Conservation (phyloP, 2,329 filamentous ascomycete species). For the Byssothecium circinans region DNA sequence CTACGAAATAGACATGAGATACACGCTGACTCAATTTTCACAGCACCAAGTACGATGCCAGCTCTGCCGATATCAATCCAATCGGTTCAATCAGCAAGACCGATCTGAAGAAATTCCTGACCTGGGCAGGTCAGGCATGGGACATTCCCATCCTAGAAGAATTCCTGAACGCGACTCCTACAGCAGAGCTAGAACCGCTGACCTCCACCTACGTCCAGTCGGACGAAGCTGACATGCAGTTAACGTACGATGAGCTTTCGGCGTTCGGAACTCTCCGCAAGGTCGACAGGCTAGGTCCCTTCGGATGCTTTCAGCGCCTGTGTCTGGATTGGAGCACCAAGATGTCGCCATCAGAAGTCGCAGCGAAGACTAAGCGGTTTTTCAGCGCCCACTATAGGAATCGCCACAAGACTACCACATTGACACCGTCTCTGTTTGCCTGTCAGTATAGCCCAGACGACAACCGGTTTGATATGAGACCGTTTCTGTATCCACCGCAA, state of each 20-base stretch:
- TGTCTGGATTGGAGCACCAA: constrained; percentile 53
- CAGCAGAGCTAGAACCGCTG: constrained; percentile 62
- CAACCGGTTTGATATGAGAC: constrained; percentile 57
- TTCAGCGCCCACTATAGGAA: constrained; percentile 58
- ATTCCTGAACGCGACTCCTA: constrained; percentile 59
- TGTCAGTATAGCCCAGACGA: constrained; percentile 58
- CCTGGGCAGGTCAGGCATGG: constrained; percentile 58
- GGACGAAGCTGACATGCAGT: constrained; percentile 58
- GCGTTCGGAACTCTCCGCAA: constrained; percentile 43
- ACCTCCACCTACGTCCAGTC: constrained; percentile 62
- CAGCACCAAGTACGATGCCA: constrained; percentile 70
- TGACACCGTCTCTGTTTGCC: constrained; percentile 39
- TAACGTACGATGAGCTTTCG: constrained; percentile 50
- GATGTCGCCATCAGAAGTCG: constrained; percentile 47
- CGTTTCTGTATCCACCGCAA: too few relatives aligned
- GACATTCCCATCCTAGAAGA: constrained; percentile 64
- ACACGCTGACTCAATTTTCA: neutral
- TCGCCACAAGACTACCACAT: constrained; percentile 59
- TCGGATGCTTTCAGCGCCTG: constrained; percentile 57
- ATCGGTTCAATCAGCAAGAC: constrained; percentile 65
- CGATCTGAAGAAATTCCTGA: constrained; percentile 72
- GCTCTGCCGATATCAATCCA: constrained; percentile 56
- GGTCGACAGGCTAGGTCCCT: constrained; percentile 56
- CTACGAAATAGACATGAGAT: too few relatives aligned
- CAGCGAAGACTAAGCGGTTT: constrained; percentile 51